A percentile compares a stretch with the other conserved stretches of the same genome.
Conservation (phyloP, 2,329 filamentous ascomycete species). For the Coleophoma cylindrospora region DNA sequence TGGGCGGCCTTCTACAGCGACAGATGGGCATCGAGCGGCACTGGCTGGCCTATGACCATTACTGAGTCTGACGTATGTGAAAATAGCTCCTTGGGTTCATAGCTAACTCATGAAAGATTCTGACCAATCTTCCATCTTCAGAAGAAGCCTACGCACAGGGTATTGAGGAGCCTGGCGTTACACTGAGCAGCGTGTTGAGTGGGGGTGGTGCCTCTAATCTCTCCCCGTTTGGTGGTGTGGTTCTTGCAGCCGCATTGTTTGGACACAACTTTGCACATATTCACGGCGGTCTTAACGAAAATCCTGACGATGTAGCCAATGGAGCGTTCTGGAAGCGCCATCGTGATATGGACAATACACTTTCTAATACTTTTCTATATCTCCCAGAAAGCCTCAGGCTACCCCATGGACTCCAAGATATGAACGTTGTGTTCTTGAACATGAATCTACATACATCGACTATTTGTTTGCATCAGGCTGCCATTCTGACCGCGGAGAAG, state of each 20-base stretch:
- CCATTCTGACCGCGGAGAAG: conserved; percentile 76
- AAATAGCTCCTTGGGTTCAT: neutral
- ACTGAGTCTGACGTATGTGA: conserved; percentile 67
- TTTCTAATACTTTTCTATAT: conserved; percentile 74
- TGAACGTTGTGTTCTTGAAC: conserved; percentile 75
- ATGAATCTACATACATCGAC: conserved; percentile 84
- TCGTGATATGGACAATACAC: conserved; percentile 71
- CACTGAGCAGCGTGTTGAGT: conserved; percentile 62
- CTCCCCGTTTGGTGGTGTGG: conserved; percentile 70
- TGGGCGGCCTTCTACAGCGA: conserved; percentile 90
- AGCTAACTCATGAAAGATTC: conserved; percentile 42
- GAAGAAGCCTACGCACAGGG: conserved; percentile 80
- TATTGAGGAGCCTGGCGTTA: conserved; percentile 63
- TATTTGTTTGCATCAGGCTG: conserved; percentile 86
- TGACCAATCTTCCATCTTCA: conserved; percentile 74
- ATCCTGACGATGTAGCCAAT: conserved; percentile 66
- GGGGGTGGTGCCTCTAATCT: conserved; percentile 65
- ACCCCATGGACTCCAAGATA: conserved; percentile 62
- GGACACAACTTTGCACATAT: conserved; percentile 84
- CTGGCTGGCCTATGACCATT: conserved; percentile 88
- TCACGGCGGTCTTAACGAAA: conserved; percentile 66
- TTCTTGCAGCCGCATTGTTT: conserved; percentile 78
- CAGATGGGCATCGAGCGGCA: conserved; percentile 87
- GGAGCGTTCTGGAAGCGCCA: conserved; percentile 86
- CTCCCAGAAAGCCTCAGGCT: conserved; percentile 71